Base-by-base conservation (phyloP, 2,329 filamentous ascomycete species). In the Paecilomyces sp. region DNA sequence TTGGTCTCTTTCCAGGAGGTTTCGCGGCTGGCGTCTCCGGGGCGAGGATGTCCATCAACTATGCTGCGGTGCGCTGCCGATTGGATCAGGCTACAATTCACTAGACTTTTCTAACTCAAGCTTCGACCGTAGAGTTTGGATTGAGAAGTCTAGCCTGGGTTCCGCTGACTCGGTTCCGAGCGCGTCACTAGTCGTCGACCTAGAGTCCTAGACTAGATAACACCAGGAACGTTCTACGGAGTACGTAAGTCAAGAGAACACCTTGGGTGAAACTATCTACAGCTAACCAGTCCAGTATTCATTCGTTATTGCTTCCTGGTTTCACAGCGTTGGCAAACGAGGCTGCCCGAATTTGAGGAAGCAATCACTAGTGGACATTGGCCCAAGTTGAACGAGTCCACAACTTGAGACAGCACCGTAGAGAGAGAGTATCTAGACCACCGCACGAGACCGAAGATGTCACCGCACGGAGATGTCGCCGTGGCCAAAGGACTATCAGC, bases 21-120 rank as follows among this genome's bases (percentile, higher is more conserved):
- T 18, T 18, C 41, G 41, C 41, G 41, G 41, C n/a, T 47, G 41
- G 41, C 41, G 41, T 47, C 18, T 47, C 15, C 36, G 36, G 34
- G 34, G n/a, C 34, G n/a, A 15, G n/a, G 34, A 41, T 13, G 34
- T 13, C 34, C 36, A 41, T 15, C 36, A n/a, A 41, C 36, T 47
- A 47, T 47, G 18, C 41, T 47, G 41, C n/a, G 41, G 41, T 47
- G 41, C 41, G 5, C 41, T 47, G 22, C 54, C 57, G 53, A 31
- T 55, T 59, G 56, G 61, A 57, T 61, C 57, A 50, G 57, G 57
- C 62, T 57, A 60, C 55, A 61, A 22, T 36, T 61, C 62, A 64
- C 53, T 62, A 33, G 63, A 56, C 31, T 18, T 7, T 47, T 47
- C 41, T 47, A 22, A 47, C 41, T 47, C 5, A 47, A 47, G 41